Evolutionary conservation across 148 eudicot species (phyloP), one percentile per base, ranked within the genome.

Genomic region (Cornus controversa): DNA sequence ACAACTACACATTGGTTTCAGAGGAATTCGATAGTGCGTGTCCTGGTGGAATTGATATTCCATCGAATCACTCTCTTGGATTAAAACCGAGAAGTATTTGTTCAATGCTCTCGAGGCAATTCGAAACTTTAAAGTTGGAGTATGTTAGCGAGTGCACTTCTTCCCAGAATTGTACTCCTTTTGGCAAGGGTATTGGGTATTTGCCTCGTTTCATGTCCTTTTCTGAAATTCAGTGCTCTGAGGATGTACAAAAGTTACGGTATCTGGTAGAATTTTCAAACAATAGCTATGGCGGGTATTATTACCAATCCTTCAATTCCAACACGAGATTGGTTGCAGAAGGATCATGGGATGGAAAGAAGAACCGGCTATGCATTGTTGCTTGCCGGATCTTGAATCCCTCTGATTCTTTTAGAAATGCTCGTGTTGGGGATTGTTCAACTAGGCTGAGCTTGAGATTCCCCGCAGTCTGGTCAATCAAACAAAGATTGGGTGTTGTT

Each of bases 341-440:
- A 40, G 82, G 57, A 45, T 69, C 73, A 7, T 80, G 82, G 82
- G 70, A 75, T 29, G 71, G 14, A 31, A 75, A 64, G 5, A 80
- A 45, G 73, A 63, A 70, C n/a, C 69, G 29, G 70, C 9, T 80
- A 24, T 64, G 50, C 8, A 31, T 80, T 0, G 64, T 70, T 18
- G 82, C 79, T 62, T 80, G 82, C 23, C 45, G 70, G 14, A 47
- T 80, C 60, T 70, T 64, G 70, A 42, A 31, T 16, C 13, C 28
- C 8, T 26, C 25, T 11, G 72, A 70, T 31, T 27, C 82, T 63
- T 28, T 65, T 10, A 65, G 57, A 1, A 47, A 53, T 47, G 79
- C 70, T 20, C 66, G 2, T 18, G 57, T 80, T 69, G 82, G 79
- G 62, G 79, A 80, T 42, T 80, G 82, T 54, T 80, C 82, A 6